Percentiles rank a stretch among this genome's conserved stretches.
phyloP scores from a whole-genome alignment of 139 green algal species.

The Diplosphaera chodatii region DNA sequence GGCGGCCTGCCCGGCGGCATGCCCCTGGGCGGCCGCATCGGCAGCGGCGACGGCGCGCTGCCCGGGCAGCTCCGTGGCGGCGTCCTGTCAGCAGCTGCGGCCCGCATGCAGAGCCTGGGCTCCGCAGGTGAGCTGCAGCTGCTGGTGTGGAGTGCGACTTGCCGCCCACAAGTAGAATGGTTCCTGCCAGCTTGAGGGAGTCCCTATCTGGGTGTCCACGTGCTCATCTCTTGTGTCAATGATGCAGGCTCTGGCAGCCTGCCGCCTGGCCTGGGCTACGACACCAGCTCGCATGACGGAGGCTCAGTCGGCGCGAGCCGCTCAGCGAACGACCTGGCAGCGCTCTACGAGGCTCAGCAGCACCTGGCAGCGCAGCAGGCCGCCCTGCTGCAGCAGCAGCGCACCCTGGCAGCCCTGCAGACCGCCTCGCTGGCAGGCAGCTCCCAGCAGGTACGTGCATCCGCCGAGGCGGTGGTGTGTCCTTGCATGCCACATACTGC shows the following conservation, averaged over 20 bases:
- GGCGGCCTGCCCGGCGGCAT: neutral
- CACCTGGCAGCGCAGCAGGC: conserved; percentile 2
- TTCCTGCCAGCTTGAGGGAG: too few relatives aligned
- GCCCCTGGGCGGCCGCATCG: neutral
- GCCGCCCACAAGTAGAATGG: too few relatives aligned
- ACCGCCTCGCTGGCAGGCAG: neutral
- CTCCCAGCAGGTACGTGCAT: neutral
- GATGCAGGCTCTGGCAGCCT: neutral
- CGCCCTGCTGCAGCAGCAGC: neutral
- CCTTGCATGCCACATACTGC: too few relatives aligned
- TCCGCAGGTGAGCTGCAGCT: neutral
- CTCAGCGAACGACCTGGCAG: neutral
- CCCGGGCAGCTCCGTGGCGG: neutral
- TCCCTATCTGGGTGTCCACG: too few relatives aligned
- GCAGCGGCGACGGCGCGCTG: neutral
- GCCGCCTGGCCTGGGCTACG: neutral
- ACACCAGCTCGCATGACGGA: neutral
- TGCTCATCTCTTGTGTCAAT: too few relatives aligned
- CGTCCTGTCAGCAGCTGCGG: neutral
- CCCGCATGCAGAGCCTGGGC: neutral
- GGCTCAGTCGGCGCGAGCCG: neutral
- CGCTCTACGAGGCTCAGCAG: neutral
- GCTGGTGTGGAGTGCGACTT: too few relatives aligned
- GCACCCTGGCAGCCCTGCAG: neutral
- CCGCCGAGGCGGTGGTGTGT: too few relatives aligned